These are phyloP conservation scores for Lodderomyces metapsilosis DNA, from an alignment of 1,139 yeast genomes.

Conservation along the genomic window DNA sequence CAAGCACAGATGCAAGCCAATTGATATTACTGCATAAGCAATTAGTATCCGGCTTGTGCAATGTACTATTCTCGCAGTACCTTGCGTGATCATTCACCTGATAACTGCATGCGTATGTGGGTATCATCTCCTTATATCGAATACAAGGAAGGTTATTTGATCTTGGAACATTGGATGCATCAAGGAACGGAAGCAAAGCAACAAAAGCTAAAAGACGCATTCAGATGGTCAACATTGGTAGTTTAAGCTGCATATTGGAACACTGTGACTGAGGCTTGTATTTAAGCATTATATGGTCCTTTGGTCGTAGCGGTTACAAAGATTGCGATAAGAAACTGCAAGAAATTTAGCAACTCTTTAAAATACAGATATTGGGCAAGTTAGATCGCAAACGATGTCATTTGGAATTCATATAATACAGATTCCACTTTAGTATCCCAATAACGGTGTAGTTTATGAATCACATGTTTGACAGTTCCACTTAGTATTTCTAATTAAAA, in stretches of 20 bases:
- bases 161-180: constrained; percentile 7
- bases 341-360: neutral
- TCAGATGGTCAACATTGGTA: neutral
- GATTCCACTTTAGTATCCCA: too few relatives aligned
- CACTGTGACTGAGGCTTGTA: too few relatives aligned
- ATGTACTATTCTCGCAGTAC: constrained; percentile 14
- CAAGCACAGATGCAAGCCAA: constrained; percentile 18
- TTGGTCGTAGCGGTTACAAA: too few relatives aligned
- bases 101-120: constrained; percentile 18
- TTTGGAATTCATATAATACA: too few relatives aligned
- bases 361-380: too few relatives aligned
- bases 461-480: too few relatives aligned
- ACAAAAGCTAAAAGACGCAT: neutral
- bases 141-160: constrained; percentile 6
- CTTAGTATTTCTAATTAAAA: too few relatives aligned
- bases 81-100: constrained; percentile 15
- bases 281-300: too few relatives aligned
- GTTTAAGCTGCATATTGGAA: too few relatives aligned
- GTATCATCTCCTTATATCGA: constrained; percentile 7
- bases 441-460: too few relatives aligned
- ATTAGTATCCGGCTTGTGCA: constrained; percentile 7
- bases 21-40: constrained; percentile 15
- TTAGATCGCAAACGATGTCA: too few relatives aligned
- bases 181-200: neutral
- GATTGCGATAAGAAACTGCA: neutral